Conservation (phyloP, 2,329 filamentous ascomycete genomes). For the Hypoxylon sp. region DNA sequence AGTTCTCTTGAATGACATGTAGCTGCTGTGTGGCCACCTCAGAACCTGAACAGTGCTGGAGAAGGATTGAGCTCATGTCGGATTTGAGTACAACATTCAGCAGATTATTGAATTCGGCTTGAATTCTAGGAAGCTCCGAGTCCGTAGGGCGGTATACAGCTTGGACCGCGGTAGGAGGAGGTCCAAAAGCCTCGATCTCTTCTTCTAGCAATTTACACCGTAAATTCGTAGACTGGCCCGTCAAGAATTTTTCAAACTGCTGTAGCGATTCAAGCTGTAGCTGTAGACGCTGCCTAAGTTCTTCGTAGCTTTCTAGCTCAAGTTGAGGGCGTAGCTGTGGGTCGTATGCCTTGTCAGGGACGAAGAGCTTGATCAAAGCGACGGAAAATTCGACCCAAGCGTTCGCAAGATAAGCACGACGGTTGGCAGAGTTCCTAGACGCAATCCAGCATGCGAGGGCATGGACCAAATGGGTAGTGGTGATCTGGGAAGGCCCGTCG, state of each 20-base stretch:
- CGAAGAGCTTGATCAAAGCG: constrained; percentile 80
- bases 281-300: constrained; percentile 67
- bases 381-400: constrained; percentile 84
- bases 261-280: constrained; percentile 70
- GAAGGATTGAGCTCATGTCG: constrained; percentile 57
- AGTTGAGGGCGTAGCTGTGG: constrained; percentile 76
- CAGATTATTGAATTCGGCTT: constrained; percentile 85
- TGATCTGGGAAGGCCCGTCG: constrained; percentile 47
- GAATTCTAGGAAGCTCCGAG: constrained; percentile 77
- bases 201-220: constrained; percentile 73
- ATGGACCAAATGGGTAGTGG: constrained; percentile 58
- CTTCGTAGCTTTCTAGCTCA: constrained; percentile 69
- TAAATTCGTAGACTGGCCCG: constrained; percentile 75
- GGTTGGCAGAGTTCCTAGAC: constrained; percentile 46
- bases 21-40: constrained; percentile 58
- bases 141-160: constrained; percentile 77
- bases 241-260: constrained; percentile 74
- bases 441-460: constrained; percentile 60
- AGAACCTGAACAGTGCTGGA: constrained; percentile 52
- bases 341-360: constrained; percentile 89
- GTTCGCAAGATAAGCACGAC: constrained; percentile 60
- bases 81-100: constrained; percentile 71
- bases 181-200: constrained; percentile 73
- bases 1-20: constrained; percentile 65
- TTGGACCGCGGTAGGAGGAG: constrained; percentile 72